Percentiles rank a stretch among this genome's conserved stretches.
Conservation (phyloP, 768 basidiomycete genomes). For the Mycena crocata region DNA sequence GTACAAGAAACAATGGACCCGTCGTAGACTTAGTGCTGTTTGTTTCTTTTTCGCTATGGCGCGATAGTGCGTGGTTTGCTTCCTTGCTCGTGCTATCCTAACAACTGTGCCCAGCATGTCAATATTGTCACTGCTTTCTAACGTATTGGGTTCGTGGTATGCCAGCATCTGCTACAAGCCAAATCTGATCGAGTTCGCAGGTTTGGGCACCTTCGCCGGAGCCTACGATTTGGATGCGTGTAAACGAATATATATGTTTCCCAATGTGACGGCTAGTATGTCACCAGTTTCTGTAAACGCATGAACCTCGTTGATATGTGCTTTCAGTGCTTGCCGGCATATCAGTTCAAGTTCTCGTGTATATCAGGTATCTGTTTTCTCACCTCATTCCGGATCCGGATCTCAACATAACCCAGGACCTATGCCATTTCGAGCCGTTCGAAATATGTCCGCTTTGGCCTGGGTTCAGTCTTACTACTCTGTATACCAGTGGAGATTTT, state of each 20-base stretch:
- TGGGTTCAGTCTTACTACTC: slow-evolving; percentile 13
- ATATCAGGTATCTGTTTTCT: slow-evolving; percentile 7
- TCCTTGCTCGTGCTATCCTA: background rate
- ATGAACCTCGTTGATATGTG: background rate
- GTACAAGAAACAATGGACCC: slow-evolving; percentile 24
- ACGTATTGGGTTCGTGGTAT: slow-evolving; percentile 4
- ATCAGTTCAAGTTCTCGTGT: slow-evolving; percentile 20
- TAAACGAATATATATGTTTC: slow-evolving; percentile 16
- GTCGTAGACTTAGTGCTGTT: slow-evolving; percentile 9
- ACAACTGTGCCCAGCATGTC: slow-evolving; percentile 12
- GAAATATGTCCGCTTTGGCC: slow-evolving; percentile 9
- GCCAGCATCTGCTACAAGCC: background rate
- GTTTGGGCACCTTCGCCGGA: slow-evolving; percentile 3
- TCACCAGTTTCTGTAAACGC: background rate
- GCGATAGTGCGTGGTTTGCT: slow-evolving; percentile 24
- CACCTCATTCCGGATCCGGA: background rate
- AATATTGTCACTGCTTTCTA: slow-evolving; percentile 13
- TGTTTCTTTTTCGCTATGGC: slow-evolving; percentile 29
- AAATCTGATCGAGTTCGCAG: too few species aligned
- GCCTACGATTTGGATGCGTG: slow-evolving; percentile 3
- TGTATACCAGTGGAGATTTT: slow-evolving; percentile 26
- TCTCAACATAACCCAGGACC: background rate
- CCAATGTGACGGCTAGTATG: slow-evolving; percentile 27
- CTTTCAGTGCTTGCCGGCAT: slow-evolving; percentile 21
- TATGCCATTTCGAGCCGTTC: slow-evolving; percentile 18